These are phyloP conservation scores for Quercus mongolica DNA, from an alignment of 306 rosid species.

Conservation along the genomic window DNA sequence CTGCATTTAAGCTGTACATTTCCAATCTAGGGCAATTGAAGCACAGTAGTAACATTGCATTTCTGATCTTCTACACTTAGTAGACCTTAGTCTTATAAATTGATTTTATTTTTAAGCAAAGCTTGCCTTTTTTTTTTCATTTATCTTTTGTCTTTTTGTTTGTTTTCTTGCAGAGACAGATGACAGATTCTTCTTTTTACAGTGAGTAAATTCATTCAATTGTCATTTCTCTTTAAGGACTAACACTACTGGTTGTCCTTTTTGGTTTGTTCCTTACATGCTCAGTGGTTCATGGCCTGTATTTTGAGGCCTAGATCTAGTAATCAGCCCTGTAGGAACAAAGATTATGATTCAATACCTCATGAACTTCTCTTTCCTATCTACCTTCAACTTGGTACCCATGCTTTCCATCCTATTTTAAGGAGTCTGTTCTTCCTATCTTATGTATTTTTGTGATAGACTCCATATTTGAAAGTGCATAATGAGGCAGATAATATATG, in stretches of 20 bases:
- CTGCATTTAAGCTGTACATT: neutral
- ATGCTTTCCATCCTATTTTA: neutral
- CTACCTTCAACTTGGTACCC: neutral
- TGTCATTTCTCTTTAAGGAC: too few relatives aligned
- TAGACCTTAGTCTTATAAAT: neutral
- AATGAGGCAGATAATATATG: neutral
- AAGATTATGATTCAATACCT: neutral
- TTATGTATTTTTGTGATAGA: neutral
- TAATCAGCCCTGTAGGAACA: neutral
- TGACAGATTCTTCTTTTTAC: neutral
- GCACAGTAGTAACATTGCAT: neutral
- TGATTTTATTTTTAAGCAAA: neutral
- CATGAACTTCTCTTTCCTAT: too few relatives aligned
- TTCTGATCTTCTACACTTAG: neutral
- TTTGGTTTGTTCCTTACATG: neutral
- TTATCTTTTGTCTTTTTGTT: neutral
- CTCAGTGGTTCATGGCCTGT: neutral
- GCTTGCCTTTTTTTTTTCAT: neutral
- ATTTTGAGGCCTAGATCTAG: neutral
- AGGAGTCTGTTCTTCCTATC: neutral
- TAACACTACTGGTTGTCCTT: too few relatives aligned
- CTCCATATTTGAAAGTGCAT: neutral
- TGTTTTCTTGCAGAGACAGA: neutral
- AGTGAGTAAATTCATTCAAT: neutral
- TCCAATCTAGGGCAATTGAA: neutral